Percentiles rank a stretch among this genome's conserved stretches.
phyloP scores from a whole-genome alignment of 306 rosid genomes.

The Medicago truncatula region MtrunA17r5.0-ANR NC_053045.1:28711001-28711500 shows the following conservation, averaged over 20 bases:
- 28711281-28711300: background rate
- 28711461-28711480: no score
- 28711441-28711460: no score
- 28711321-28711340: conserved; percentile 28
- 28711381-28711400: background rate
- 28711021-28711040: conserved; percentile 20
- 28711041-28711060: conserved; percentile 32
- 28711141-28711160: conserved; percentile 28
- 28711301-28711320: background rate
- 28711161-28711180: conserved; percentile 25
- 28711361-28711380: background rate
- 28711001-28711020: background rate
- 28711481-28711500: no score
- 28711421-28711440: no score
- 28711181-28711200: background rate
- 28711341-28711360: conserved; percentile 25
- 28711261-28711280: background rate
- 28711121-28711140: conserved; percentile 12
- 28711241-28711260: background rate
- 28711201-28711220: conserved; percentile 18
- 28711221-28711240: no score
- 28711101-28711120: conserved; percentile 18
- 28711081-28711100: conserved; percentile 3
- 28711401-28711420: no score
- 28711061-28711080: conserved; percentile 32